Percentiles rank a stretch among this genome's conserved stretches.
phyloP scores from a whole-genome alignment of 108 stramenopile genomes.

The Mayamaea pseudoterrestris region DNA sequence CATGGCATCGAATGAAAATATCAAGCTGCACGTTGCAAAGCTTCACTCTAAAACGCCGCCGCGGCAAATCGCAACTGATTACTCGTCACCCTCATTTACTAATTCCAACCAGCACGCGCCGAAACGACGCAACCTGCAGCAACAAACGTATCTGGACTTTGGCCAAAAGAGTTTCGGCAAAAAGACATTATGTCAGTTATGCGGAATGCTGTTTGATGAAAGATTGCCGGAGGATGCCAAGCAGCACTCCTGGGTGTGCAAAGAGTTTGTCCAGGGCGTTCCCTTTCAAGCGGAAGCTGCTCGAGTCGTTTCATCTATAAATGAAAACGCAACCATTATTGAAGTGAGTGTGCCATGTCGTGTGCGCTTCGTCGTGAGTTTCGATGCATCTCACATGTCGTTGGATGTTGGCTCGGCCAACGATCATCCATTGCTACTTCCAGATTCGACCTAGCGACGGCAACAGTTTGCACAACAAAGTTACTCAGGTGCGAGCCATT shows the following conservation, averaged over 20 bases:
- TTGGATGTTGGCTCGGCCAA: neutral
- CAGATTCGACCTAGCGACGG: constrained; percentile 33
- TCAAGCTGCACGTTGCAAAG: no score
- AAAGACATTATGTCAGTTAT: constrained; percentile 43
- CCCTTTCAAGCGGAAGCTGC: constrained; percentile 9
- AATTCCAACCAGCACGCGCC: neutral
- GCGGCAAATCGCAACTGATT: no score
- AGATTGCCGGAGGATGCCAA: constrained; percentile 48
- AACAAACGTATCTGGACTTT: constrained; percentile 70
- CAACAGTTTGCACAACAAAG: constrained; percentile 24
- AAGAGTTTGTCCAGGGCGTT: constrained; percentile 41
- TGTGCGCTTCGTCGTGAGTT: neutral
- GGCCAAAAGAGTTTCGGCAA: constrained; percentile 61
- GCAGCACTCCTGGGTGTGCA: constrained; percentile 41
- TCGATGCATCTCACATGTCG: neutral
- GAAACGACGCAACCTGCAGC: constrained; percentile 1
- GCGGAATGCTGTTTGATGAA: constrained; percentile 63
- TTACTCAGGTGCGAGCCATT: constrained; percentile 28
- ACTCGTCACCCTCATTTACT: no score
- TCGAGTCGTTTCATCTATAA: neutral
- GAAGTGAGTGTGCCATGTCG: constrained; percentile 6
- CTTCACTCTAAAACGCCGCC: no score
- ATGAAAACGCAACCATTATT: constrained; percentile 6
- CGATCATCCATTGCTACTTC: neutral
- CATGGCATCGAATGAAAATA: no score